Conservation (phyloP, 2,329 filamentous ascomycete species). For the Chalaropsis thielavioides region DNA sequence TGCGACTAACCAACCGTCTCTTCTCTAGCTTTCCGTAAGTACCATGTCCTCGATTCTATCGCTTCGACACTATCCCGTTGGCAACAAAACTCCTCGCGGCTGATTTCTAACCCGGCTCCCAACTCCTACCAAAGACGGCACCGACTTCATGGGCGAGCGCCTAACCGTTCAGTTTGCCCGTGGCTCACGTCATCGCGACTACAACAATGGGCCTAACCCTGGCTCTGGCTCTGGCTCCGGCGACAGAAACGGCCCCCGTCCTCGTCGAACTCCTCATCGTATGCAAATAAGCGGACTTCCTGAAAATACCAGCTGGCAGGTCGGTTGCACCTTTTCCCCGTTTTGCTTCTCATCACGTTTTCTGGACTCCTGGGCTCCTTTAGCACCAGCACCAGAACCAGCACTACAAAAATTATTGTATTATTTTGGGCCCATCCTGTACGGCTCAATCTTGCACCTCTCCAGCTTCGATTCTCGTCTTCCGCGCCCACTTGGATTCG, state of each 20-base stretch:
- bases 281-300: conserved; percentile 98
- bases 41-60: neutral
- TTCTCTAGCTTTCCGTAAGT: conserved; percentile 47
- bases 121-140: conserved; percentile 54
- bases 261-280: conserved; percentile 83
- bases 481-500: neutral
- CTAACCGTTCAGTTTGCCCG: conserved; percentile 97
- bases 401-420: neutral
- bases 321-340: conserved; percentile 52
- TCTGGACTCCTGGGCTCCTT: conserved; percentile 1
- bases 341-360: conserved; percentile 3
- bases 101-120: conserved; percentile 13
- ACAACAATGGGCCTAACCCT: conserved; percentile 23
- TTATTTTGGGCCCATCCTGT: neutral
- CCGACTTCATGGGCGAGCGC: conserved; percentile 94
- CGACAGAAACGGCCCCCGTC: conserved; percentile 52
- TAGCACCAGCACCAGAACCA: neutral
- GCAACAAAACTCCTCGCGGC: conserved; percentile 5
- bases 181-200: conserved; percentile 50
- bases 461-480: neutral
- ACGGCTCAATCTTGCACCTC: neutral
- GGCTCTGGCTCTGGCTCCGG: conserved; percentile 31
- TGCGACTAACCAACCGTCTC: neutral
- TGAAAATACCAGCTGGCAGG: conserved; percentile 99
- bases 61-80: neutral